These are phyloP conservation scores for Flammula alnicola DNA, from an alignment of 1,284 basidiomycete genomes.

Conservation along the genomic window DNA sequence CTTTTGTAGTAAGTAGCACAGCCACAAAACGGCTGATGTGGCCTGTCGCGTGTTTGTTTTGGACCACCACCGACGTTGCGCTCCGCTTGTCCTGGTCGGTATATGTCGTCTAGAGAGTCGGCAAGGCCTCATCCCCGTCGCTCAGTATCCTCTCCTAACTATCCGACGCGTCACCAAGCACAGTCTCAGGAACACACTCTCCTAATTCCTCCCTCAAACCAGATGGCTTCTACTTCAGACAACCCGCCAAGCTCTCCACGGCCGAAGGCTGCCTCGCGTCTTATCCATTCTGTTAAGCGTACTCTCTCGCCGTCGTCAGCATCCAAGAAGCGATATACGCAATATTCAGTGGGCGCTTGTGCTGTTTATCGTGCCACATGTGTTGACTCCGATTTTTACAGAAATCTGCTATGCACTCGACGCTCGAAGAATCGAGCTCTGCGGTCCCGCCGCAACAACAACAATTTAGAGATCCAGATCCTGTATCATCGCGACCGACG, in stretches of 20 bases:
- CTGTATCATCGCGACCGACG: conserved; percentile 56
- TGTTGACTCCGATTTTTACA: conserved; percentile 17
- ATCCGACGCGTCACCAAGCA: conserved; percentile 12
- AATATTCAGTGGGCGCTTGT: conserved; percentile 31
- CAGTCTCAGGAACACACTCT: not conserved
- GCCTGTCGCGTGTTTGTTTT: conserved; percentile 14
- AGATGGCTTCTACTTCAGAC: conserved; percentile 20
- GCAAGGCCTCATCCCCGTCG: conserved; percentile 18
- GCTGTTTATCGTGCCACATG: conserved; percentile 20
- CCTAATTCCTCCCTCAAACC: not conserved
- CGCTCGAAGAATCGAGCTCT: conserved; percentile 48
- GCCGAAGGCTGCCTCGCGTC: conserved; percentile 41
- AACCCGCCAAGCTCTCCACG: conserved; percentile 13
- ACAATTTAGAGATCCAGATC: conserved; percentile 45
- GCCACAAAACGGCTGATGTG: conserved; percentile 22
- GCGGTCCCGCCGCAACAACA: conserved; percentile 33
- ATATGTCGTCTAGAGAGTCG: conserved; percentile 29
- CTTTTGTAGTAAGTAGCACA: conserved; percentile 22
- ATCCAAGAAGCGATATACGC: conserved; percentile 36
- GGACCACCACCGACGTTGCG: too few relatives aligned
- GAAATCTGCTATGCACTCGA: conserved; percentile 54
- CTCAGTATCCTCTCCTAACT: conserved; percentile 20
- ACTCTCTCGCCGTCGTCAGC: conserved; percentile 38
- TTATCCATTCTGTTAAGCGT: conserved; percentile 49
- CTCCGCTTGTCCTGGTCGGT: conserved; percentile 41